These are phyloP conservation scores for Clavulina sp. DNA, from an alignment of 768 basidiomycete species.

Conservation along the genomic window DNA sequence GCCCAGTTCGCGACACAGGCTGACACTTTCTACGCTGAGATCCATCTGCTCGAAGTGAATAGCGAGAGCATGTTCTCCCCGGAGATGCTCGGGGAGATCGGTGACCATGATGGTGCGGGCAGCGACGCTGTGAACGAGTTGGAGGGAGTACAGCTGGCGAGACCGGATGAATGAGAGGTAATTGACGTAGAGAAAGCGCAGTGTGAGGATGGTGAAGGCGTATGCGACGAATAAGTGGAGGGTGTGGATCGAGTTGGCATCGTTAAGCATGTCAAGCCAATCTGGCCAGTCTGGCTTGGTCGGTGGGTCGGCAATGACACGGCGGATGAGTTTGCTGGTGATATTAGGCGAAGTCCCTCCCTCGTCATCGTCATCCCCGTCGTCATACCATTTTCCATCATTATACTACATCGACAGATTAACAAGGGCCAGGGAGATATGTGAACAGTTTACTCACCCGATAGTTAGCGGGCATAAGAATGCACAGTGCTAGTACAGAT, in stretches of 20 bases:
- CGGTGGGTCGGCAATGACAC: constrained; percentile 14
- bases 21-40: constrained; percentile 81
- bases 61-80: constrained; percentile 68
- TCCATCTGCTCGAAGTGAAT: constrained; percentile 89
- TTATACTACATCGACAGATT: not conserved
- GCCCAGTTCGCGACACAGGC: constrained; percentile 68
- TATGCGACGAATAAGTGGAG: constrained; percentile 89
- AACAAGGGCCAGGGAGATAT: not conserved
- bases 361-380: constrained; percentile 1
- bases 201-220: constrained; percentile 71
- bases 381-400: not conserved
- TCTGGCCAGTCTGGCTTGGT: constrained; percentile 28
- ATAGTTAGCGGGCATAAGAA: constrained; percentile 93
- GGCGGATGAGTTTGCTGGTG: not conserved
- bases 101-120: constrained; percentile 86
- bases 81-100: constrained; percentile 66
- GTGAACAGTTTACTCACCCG: constrained; percentile 35
- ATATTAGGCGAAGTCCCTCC: not conserved
- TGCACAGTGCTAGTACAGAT: constrained; percentile 58
- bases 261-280: constrained; percentile 80
- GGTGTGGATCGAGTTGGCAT: constrained; percentile 77
- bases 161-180: constrained; percentile 78
- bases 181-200: constrained; percentile 77
- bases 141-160: constrained; percentile 84
- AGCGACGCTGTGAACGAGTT: constrained; percentile 86